Evolutionary conservation across 129 eudicot species (phyloP).

Genomic region (Logfia minima): DNA sequence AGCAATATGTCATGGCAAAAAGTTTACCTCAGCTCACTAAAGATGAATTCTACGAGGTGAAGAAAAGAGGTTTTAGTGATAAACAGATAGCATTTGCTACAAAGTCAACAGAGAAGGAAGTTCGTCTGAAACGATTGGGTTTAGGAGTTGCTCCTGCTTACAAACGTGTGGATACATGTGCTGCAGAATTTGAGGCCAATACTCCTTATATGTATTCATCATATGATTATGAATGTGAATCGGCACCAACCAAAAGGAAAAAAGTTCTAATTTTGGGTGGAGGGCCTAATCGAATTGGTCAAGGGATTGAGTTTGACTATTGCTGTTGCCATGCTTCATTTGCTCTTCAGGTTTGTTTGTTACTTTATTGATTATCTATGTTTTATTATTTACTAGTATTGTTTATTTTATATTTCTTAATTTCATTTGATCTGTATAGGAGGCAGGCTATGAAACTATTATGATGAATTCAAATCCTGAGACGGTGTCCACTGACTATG

Average conservation of each 20-base stretch:
- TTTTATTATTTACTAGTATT: neutral
- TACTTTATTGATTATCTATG: neutral
- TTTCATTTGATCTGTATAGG: slow-evolving; percentile 37
- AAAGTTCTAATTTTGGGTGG: slow-evolving; percentile 94
- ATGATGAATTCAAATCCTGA: slow-evolving; percentile 99
- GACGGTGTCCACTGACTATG: slow-evolving; percentile 95
- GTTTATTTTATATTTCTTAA: neutral
- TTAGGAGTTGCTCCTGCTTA: slow-evolving; percentile 83
- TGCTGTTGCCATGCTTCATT: slow-evolving; percentile 98
- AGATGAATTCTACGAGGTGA: slow-evolving; percentile 79
- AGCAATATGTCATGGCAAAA: slow-evolving; percentile 61
- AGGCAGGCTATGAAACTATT: slow-evolving; percentile 93
- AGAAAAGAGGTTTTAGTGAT: slow-evolving; percentile 92
- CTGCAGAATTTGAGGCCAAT: slow-evolving; percentile 95
- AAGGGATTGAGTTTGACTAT: slow-evolving; percentile 96
- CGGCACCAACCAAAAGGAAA: slow-evolving; percentile 86
- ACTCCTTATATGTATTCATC: slow-evolving; percentile 98
- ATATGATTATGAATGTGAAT: slow-evolving; percentile 69
- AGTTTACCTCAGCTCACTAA: slow-evolving; percentile 52
- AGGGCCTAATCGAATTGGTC: slow-evolving; percentile 97
- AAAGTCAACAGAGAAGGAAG: slow-evolving; percentile 64
- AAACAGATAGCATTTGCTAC: slow-evolving; percentile 87
- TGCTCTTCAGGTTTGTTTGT: slow-evolving; percentile 88
- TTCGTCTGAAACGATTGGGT: slow-evolving; percentile 63
- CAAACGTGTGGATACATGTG: slow-evolving; percentile 95